Conservation (phyloP, 2,329 filamentous ascomycete genomes). For the Aspergillus proliferans region DNA sequence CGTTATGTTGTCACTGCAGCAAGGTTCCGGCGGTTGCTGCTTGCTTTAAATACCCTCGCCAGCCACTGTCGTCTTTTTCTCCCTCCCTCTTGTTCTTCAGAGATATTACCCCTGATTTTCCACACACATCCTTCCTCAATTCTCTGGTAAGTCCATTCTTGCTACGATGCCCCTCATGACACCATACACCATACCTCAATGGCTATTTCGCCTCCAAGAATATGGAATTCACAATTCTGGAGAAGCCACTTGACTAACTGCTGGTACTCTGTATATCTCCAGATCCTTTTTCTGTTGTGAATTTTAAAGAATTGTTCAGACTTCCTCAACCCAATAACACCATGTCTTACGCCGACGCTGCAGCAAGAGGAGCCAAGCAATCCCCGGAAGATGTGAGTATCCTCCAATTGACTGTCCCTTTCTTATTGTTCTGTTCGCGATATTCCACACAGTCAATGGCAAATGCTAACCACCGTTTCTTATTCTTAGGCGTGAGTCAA, state of each 20-base stretch:
- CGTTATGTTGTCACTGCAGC: constrained; percentile 26
- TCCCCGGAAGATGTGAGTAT: constrained; percentile 41
- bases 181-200: too few species aligned
- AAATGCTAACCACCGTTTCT: constrained; percentile 7
- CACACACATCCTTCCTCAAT: too few species aligned
- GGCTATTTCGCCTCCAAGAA: too few species aligned
- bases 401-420: not conserved
- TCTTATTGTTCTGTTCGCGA: not conserved
- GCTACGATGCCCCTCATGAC: too few species aligned
- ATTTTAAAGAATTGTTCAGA: not conserved
- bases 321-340: not conserved
- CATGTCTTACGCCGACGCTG: constrained; percentile 47
- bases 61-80: not conserved
- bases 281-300: too few species aligned
- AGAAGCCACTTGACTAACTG: too few species aligned
- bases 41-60: not conserved
- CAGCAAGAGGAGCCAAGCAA: constrained; percentile 43
- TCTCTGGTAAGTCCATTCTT: too few species aligned
- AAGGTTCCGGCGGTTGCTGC: constrained; percentile 1
- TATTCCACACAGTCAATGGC: too few species aligned
- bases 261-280: too few species aligned
- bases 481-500: constrained; percentile 31
- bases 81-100: not conserved
- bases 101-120: too few species aligned
- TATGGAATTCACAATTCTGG: too few species aligned